Conservation (phyloP, 2,329 filamentous ascomycete species). For the Fusarium nurragi region DNA sequence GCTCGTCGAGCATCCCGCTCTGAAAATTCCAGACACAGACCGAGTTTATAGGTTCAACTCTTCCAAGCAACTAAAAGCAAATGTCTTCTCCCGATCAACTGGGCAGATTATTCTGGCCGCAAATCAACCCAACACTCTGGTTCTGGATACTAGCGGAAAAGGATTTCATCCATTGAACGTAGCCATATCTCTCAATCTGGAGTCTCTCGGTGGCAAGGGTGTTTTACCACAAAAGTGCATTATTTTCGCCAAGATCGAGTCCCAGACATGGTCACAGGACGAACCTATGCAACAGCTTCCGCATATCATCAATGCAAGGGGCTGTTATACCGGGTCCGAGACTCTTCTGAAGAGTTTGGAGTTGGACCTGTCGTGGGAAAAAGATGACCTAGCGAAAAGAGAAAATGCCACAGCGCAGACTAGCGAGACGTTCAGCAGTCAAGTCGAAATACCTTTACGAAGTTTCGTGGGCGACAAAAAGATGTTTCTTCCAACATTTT, state of each 20-base stretch:
- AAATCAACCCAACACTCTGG: neutral
- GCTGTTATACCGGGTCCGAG: constrained; percentile 1
- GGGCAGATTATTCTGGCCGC: neutral
- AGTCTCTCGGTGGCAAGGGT: neutral
- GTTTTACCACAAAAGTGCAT: neutral
- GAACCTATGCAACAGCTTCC: constrained; percentile 17
- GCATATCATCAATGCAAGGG: neutral
- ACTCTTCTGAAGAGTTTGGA: neutral
- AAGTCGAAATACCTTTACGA: constrained; percentile 1
- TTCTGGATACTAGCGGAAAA: neutral
- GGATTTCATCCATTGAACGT: neutral
- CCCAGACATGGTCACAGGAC: constrained; percentile 16
- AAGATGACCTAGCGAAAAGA: neutral
- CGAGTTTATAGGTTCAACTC: constrained; percentile 1
- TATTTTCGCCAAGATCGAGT: constrained; percentile 16
- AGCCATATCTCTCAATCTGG: neutral
- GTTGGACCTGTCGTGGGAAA: neutral
- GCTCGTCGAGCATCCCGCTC: neutral
- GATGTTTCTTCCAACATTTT: constrained; percentile 17
- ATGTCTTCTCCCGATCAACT: constrained; percentile 4
- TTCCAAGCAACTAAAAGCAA: constrained; percentile 12
- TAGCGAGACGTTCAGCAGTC: neutral
- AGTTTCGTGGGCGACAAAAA: constrained; percentile 6
- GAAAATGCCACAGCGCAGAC: neutral
- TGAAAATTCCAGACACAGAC: neutral